Evolutionary conservation across 192 early-diverging fungal genomes (phyloP).

Genomic region (Coemansia sp.): DNA sequence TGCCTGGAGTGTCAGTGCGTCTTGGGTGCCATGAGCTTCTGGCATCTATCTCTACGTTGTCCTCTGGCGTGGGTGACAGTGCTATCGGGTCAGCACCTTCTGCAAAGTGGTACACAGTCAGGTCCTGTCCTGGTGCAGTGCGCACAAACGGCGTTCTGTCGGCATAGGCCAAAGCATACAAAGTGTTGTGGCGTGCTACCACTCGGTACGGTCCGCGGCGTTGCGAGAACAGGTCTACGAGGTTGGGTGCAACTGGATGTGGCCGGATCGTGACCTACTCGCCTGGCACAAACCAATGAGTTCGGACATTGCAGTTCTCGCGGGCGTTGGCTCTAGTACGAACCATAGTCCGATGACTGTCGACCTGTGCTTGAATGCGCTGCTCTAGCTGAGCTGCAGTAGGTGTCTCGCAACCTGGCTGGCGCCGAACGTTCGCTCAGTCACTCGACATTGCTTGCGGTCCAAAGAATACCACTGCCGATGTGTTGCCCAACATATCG

Average conservation of each 20-base stretch:
- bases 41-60: too few species aligned
- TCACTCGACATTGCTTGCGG: neutral
- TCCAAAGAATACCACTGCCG: neutral
- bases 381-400: neutral
- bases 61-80: neutral
- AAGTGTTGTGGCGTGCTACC: neutral
- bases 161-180: neutral
- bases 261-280: slow-evolving; percentile 10
- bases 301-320: neutral
- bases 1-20: neutral
- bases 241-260: slow-evolving; percentile 4
- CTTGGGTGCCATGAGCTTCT: too few species aligned
- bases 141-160: neutral
- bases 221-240: neutral
- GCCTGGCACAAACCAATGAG: slow-evolving; percentile 6
- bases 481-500: neutral
- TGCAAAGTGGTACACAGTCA: slow-evolving; percentile 1
- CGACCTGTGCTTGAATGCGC: neutral
- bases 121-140: neutral
- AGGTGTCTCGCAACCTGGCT: too few species aligned
- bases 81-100: neutral
- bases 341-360: slow-evolving; percentile 2
- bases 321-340: neutral
- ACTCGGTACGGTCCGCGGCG: slow-evolving; percentile 15
- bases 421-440: too few species aligned